These are phyloP conservation scores for Colletotrichum plurivorum DNA, from an alignment of 2,329 filamentous ascomycete species.

Conservation along the genomic window DNA sequence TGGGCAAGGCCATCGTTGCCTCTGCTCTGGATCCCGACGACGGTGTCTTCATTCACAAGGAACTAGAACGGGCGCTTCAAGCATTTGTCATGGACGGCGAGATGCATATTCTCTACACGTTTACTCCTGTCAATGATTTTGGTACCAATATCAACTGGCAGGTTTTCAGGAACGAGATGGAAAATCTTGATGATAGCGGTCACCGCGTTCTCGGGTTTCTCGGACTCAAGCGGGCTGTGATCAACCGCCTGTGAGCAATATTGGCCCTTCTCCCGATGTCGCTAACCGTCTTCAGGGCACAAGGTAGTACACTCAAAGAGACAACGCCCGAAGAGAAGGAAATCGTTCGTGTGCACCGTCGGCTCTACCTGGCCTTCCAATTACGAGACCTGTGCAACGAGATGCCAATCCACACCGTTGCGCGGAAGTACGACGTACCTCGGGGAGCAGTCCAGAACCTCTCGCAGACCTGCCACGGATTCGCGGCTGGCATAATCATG, in stretches of 20 bases:
- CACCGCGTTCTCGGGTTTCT: slow-evolving; percentile 77
- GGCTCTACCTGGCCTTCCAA: slow-evolving; percentile 83
- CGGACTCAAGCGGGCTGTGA: slow-evolving; percentile 75
- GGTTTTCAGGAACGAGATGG: slow-evolving; percentile 79
- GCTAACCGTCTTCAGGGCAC: slow-evolving; percentile 65
- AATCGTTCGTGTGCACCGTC: slow-evolving; percentile 74
- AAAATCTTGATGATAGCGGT: slow-evolving; percentile 78
- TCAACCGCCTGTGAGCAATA: slow-evolving; percentile 74
- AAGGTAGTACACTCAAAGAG: slow-evolving; percentile 76
- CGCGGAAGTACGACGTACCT: slow-evolving; percentile 78
- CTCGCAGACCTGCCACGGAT: slow-evolving; percentile 82
- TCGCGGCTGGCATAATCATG: slow-evolving; percentile 84
- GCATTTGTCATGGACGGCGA: slow-evolving; percentile 87
- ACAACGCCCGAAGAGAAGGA: slow-evolving; percentile 72
- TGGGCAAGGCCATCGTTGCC: slow-evolving; percentile 80
- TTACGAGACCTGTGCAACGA: slow-evolving; percentile 86
- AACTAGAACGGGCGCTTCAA: slow-evolving; percentile 75
- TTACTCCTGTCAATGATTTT: slow-evolving; percentile 76
- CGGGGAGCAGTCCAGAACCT: slow-evolving; percentile 80
- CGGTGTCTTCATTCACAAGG: slow-evolving; percentile 79
- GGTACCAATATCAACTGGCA: slow-evolving; percentile 77
- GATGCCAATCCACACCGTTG: slow-evolving; percentile 77
- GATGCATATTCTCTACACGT: slow-evolving; percentile 84
- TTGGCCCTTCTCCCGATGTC: slow-evolving; percentile 11
- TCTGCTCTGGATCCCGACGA: slow-evolving; percentile 82